Evolutionary conservation across 2,329 filamentous ascomycete species (phyloP).

Genomic region (Rutstroemia sp.): DNA sequence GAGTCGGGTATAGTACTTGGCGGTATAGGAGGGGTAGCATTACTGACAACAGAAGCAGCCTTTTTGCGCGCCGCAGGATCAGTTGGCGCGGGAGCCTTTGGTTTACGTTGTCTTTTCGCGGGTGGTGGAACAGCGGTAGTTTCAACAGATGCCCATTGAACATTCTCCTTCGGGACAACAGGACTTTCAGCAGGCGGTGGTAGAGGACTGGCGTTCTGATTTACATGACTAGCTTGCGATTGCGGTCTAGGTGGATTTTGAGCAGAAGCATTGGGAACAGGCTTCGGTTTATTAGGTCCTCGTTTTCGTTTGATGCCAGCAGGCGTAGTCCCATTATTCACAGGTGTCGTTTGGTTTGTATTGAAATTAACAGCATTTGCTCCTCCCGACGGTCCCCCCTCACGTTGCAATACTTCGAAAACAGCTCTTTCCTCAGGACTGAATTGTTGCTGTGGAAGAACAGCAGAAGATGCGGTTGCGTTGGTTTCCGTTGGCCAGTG

Average conservation of each 20-base stretch:
- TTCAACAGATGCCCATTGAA: constrained; percentile 25
- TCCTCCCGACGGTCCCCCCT: constrained; percentile 3
- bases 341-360: constrained; percentile 16
- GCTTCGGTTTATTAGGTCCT: constrained; percentile 23
- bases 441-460: constrained; percentile 20
- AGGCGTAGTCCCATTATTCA: constrained; percentile 14
- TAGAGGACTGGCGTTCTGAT: constrained; percentile 5
- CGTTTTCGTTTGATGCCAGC: constrained; percentile 22
- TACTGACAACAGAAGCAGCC: constrained; percentile 23
- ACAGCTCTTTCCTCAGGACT: constrained; percentile 29
- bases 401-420: constrained; percentile 27
- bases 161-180: constrained; percentile 18
- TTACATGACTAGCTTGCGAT: constrained; percentile 4
- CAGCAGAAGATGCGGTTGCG: constrained; percentile 8
- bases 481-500: constrained; percentile 20
- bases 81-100: constrained; percentile 25
- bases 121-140: constrained; percentile 30
- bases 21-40: constrained; percentile 23
- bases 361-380: constrained; percentile 12
- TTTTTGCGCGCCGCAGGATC: constrained; percentile 22
- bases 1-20: constrained; percentile 27
- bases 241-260: constrained; percentile 11
- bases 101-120: constrained; percentile 34
- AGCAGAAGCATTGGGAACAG: constrained; percentile 8
- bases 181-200: constrained; percentile 13